Percentiles rank a stretch among this genome's conserved stretches.
Evolutionary conservation across 2,329 filamentous ascomycete species (phyloP).

Genomic region (Zymoseptoria crescenta): DNA sequence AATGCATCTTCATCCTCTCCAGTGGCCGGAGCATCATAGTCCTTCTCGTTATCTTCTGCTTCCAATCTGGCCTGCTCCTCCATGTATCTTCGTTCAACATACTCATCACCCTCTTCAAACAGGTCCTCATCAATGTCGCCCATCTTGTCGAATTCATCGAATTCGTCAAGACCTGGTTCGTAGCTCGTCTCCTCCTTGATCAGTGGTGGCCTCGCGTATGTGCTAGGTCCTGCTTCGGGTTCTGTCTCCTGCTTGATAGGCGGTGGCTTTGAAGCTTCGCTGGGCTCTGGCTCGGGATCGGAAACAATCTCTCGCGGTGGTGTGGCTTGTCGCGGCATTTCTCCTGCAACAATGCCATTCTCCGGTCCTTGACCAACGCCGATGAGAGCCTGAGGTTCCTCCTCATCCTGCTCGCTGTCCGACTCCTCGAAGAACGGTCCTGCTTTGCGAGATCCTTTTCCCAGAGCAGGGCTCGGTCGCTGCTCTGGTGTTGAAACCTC

Average conservation of each 20-base stretch:
- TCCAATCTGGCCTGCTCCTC: conserved; percentile 56
- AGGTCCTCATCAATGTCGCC: conserved; percentile 56
- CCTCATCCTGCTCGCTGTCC: conserved; percentile 46
- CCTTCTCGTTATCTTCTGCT: conserved; percentile 44
- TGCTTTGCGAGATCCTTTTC: conserved; percentile 14
- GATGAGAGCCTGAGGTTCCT: conserved; percentile 20
- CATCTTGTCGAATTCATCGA: conserved; percentile 43
- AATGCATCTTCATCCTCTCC: conserved; percentile 7
- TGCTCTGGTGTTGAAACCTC: neutral
- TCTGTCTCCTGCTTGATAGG: neutral
- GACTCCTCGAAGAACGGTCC: conserved; percentile 68
- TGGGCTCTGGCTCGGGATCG: neutral
- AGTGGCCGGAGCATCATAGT: conserved; percentile 20
- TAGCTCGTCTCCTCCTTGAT: conserved; percentile 46
- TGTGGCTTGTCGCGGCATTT: conserved; percentile 5
- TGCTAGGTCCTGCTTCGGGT: neutral
- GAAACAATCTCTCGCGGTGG: neutral
- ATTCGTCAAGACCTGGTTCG: conserved; percentile 41
- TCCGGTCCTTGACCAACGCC: conserved; percentile 8
- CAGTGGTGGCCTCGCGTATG: conserved; percentile 15
- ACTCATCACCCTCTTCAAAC: conserved; percentile 47
- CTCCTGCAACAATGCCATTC: conserved; percentile 6
- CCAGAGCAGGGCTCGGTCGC: neutral
- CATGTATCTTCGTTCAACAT: conserved; percentile 56
- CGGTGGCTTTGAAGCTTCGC: neutral